Percentiles rank a stretch among this genome's conserved stretches.
Evolutionary conservation across 2,329 filamentous ascomycete genomes (phyloP).

Genomic region (Elsinoe fawcettii): DNA sequence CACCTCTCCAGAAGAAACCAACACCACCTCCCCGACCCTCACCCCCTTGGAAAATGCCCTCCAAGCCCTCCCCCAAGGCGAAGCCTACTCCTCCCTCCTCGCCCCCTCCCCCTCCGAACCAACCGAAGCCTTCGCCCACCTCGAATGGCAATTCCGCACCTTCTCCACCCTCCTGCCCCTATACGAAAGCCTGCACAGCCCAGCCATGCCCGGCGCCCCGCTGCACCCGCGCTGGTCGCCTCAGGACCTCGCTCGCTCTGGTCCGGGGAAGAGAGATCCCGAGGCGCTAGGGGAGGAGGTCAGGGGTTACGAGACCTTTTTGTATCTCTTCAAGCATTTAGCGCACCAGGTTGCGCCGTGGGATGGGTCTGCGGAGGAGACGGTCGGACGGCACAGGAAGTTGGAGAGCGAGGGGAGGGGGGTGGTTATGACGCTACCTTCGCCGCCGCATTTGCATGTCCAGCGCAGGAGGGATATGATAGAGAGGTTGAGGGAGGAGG

Average conservation of each 20-base stretch:
- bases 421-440: background rate
- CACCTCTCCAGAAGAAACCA: background rate
- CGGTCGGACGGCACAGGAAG: background rate
- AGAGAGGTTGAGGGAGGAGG: background rate
- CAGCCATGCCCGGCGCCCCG: background rate
- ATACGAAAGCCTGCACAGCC: background rate
- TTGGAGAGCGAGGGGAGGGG: background rate
- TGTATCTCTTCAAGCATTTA: background rate
- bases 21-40: background rate
- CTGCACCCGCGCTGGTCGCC: background rate
- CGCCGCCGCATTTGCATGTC: background rate
- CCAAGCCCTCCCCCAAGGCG: background rate
- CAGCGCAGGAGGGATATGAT: background rate
- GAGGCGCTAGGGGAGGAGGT: background rate
- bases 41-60: background rate
- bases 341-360: background rate
- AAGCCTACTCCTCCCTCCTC: slow-evolving; percentile 5
- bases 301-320: background rate
- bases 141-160: background rate
- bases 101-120: background rate
- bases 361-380: background rate
- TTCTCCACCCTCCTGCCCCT: background rate
- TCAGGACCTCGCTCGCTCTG: background rate
- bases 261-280: background rate
- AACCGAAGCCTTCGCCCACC: background rate